A percentile compares a stretch with the other conserved stretches of the same genome.
These are phyloP conservation scores for Blakeslea trispora DNA, from an alignment of 371 early-diverging fungal species.

Conservation along the genomic window DNA sequence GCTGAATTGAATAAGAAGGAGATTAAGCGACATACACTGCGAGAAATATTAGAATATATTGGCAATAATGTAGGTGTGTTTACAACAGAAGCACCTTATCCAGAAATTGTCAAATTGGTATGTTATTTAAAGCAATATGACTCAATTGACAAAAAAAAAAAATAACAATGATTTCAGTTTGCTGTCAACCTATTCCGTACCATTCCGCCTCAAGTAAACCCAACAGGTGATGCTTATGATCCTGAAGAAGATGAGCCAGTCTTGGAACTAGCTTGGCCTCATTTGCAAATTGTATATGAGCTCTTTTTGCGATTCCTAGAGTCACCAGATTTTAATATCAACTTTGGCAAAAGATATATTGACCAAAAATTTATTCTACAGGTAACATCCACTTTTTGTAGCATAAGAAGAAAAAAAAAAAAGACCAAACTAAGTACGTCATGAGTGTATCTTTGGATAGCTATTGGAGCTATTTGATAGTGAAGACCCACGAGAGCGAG, in stretches of 20 bases:
- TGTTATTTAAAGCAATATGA: neutral
- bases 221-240: constrained; percentile 92
- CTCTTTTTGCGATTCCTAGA: constrained; percentile 96
- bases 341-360: constrained; percentile 65
- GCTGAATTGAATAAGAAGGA: constrained; percentile 91
- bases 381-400: constrained; percentile 2
- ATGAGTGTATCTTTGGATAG: constrained; percentile 37
- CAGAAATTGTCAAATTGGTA: constrained; percentile 92
- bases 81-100: constrained; percentile 83
- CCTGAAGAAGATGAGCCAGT: constrained; percentile 98
- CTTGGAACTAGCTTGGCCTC: constrained; percentile 96
- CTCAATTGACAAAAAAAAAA: neutral
- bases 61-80: constrained; percentile 81
- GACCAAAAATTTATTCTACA: constrained; percentile 30
- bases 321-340: constrained; percentile 94
- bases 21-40: constrained; percentile 87
- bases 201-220: constrained; percentile 91
- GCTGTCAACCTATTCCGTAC: constrained; percentile 91
- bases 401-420: neutral
- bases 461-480: constrained; percentile 94
- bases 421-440: neutral
- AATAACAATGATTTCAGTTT: constrained; percentile 57
- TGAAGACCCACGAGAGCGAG: constrained; percentile 97
- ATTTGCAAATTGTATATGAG: constrained; percentile 95
- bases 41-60: constrained; percentile 92